Base-by-base conservation (phyloP, 495 filamentous ascomycete species). In the Tuber brumale region DNA sequence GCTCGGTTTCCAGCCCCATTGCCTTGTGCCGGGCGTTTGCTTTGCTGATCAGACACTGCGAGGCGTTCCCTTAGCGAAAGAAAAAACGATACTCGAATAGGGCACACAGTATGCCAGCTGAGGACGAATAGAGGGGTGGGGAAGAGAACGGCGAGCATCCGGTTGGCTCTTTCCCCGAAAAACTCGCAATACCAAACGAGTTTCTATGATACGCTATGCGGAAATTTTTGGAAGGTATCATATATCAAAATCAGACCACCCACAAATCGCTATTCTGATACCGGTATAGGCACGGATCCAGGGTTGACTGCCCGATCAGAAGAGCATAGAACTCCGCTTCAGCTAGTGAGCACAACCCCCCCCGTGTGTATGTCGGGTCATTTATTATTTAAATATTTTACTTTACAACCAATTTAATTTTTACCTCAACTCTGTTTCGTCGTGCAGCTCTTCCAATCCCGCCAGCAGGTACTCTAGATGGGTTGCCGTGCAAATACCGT, bases 21-120 rank as follows among this genome's bases (percentile, higher is more conserved):
- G 27, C 57, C 12, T 66, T 35, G 57, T 35, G 31, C 57, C 57
- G 31, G 57, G 57, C 57, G 57, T 66, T 66, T 66, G 27, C 57
- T 66, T 66, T 66, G 57, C 27, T 66, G 57, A 66, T 66, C 57
- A 66, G 57, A 66, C 57, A 66, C 27, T 66, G 31, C 57, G 57
- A 16, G 57, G 57, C 12, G 57, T 66, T 66, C 57, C 57, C 3
- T 35, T 66, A 66, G 27, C 57, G 27, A 66, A 66, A 66, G 57
- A 35, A 18, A 31, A 31, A 31, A 3, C n/a, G 51, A 35, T 4
- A 66, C 57, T 42, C 41, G 9, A 27, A n/a, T 10, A n/a, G 19
- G 21, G 18, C 19, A 12, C 14, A 35, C 57, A 16, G 57, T 35
- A 18, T 31, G 12, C 57, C 27, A 66, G 57, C 57, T 18, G n/a